phyloP scores from a whole-genome alignment of 2,329 filamentous ascomycete genomes.

The Monascus ruber region DNA sequence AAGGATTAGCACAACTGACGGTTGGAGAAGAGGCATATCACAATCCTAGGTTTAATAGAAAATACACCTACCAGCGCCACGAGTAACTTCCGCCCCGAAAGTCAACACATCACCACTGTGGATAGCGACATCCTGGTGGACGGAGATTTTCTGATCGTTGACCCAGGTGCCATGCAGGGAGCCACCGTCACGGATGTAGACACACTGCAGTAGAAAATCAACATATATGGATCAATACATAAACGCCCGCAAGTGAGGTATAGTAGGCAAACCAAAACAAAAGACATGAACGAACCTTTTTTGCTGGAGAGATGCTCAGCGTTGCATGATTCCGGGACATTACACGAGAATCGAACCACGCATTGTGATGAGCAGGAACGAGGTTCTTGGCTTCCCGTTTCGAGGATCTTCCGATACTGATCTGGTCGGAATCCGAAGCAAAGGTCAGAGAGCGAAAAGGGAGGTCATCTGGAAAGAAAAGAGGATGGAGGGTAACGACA shows the following conservation, averaged over 20 bases:
- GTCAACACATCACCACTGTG: conserved; percentile 24
- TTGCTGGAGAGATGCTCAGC: conserved; percentile 16
- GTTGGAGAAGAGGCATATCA: background rate
- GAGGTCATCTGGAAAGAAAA: conserved; percentile 13
- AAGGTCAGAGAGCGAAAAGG: conserved; percentile 24
- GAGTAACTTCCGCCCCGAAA: conserved; percentile 41
- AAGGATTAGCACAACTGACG: background rate
- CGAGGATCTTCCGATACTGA: conserved; percentile 32
- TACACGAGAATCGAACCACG: conserved; percentile 36
- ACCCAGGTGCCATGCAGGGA: conserved; percentile 54
- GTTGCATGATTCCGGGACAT: conserved; percentile 37
- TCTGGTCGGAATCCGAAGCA: conserved; percentile 10
- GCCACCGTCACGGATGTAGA: conserved; percentile 43
- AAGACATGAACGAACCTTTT: conserved; percentile 13
- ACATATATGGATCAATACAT: conserved; percentile 5
- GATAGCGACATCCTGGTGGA: conserved; percentile 29
- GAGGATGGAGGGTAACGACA: conserved; percentile 20
- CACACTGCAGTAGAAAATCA: conserved; percentile 14
- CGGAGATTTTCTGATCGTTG: conserved; percentile 35
- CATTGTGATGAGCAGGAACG: conserved; percentile 26
- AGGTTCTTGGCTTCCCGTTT: conserved; percentile 27
- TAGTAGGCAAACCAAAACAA: background rate
- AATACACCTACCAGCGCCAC: conserved; percentile 30
- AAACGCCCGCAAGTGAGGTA: background rate
- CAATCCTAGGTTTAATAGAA: background rate